A percentile compares a stretch with the other conserved stretches of the same genome.
Conservation (phyloP, 768 basidiomycete genomes). For the Lentinus brumalis region DNA sequence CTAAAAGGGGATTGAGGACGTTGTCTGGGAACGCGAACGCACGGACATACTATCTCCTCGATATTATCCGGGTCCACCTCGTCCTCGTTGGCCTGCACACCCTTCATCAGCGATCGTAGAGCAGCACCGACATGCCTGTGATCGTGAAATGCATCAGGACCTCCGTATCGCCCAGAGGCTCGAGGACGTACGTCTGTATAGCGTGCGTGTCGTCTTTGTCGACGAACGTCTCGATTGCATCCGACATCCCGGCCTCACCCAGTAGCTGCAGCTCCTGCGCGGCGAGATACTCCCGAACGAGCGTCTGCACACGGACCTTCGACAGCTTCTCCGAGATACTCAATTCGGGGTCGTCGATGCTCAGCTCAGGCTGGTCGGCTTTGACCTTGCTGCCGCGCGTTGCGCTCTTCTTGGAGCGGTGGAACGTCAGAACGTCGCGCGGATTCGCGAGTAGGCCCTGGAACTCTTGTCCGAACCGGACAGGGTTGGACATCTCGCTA, state of each 20-base stretch:
- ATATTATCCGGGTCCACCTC: slow-evolving; percentile 74
- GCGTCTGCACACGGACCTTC: slow-evolving; percentile 81
- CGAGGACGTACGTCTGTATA: slow-evolving; percentile 70
- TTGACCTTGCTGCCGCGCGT: slow-evolving; percentile 56
- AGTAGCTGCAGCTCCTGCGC: slow-evolving; percentile 93
- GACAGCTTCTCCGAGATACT: slow-evolving; percentile 71
- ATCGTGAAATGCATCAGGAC: background rate
- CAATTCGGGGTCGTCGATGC: slow-evolving; percentile 75
- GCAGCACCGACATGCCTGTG: slow-evolving; percentile 66
- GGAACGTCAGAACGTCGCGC: slow-evolving; percentile 88
- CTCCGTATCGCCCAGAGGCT: background rate
- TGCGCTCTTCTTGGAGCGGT: slow-evolving; percentile 71
- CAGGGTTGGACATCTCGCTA: slow-evolving; percentile 90
- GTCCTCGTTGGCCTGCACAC: slow-evolving; percentile 63
- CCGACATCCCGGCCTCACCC: slow-evolving; percentile 87
- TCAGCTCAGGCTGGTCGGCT: slow-evolving; percentile 77
- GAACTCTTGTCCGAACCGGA: slow-evolving; percentile 96
- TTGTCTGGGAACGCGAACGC: background rate
- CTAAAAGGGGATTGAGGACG: slow-evolving; percentile 36
- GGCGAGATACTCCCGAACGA: slow-evolving; percentile 89
- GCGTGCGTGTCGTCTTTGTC: slow-evolving; percentile 97
- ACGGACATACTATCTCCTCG: slow-evolving; percentile 67
- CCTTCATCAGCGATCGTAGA: slow-evolving; percentile 64
- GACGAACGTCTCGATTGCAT: slow-evolving; percentile 93
- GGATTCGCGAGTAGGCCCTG: slow-evolving; percentile 91